A percentile compares a stretch with the other conserved stretches of the same genome.
Evolutionary conservation across 768 basidiomycete species (phyloP).

Genomic region (Rhizopogon vinicolor): DNA sequence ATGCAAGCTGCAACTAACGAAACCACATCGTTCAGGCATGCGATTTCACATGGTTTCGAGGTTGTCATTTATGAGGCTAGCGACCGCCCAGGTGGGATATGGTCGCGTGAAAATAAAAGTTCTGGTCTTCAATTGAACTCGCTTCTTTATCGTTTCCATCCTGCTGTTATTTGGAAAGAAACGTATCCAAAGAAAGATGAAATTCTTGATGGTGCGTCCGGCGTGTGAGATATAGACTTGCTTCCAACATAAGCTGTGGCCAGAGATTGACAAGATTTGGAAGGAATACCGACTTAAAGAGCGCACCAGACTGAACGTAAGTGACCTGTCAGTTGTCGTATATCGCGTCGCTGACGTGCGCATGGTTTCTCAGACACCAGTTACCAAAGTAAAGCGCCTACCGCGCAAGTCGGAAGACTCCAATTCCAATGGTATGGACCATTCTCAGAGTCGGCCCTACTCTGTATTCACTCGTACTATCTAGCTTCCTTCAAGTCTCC

Average conservation of each 20-base stretch:
- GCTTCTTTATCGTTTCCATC: background rate
- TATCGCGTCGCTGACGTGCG: no score
- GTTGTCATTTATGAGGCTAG: conserved; percentile 44
- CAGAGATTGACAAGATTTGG: conserved; percentile 42
- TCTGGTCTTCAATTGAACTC: conserved; percentile 49
- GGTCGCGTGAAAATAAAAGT: conserved; percentile 48
- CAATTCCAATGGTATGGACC: background rate
- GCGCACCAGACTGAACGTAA: conserved; percentile 40
- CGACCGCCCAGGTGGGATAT: conserved; percentile 39
- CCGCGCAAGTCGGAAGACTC: conserved; percentile 10
- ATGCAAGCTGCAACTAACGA: background rate
- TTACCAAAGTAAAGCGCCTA: conserved; percentile 31
- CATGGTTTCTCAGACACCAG: conserved; percentile 21
- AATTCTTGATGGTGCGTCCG: conserved; percentile 36
- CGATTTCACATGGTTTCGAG: conserved; percentile 47
- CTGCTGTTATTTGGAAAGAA: conserved; percentile 35
- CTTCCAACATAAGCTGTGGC: no score
- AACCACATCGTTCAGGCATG: conserved; percentile 25
- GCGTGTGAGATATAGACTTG: no score
- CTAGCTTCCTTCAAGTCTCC: conserved; percentile 16
- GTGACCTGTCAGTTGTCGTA: background rate
- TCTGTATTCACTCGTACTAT: background rate
- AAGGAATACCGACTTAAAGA: conserved; percentile 43
- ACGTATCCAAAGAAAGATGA: conserved; percentile 47
- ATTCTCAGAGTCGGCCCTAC: background rate